Percentiles rank a stretch among this genome's conserved stretches.
These are phyloP conservation scores for Diaporthe helianthi DNA, from an alignment of 2,329 filamentous ascomycete genomes.

Conservation along the genomic window DNA sequence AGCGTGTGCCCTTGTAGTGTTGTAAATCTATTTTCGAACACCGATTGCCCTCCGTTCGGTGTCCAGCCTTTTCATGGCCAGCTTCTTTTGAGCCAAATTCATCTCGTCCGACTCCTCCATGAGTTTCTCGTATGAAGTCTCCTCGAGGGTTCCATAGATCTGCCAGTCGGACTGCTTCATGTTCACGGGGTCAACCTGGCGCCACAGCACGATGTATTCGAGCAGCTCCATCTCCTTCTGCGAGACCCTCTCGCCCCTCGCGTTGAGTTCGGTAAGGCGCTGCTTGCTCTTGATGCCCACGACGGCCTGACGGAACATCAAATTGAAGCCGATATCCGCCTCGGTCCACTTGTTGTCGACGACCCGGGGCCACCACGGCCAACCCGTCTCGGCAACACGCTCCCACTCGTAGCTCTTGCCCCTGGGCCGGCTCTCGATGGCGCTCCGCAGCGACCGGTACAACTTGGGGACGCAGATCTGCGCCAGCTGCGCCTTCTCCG, in stretches of 20 bases:
- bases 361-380: conserved; percentile 54
- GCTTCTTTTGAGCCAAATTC: conserved; percentile 23
- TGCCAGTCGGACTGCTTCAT: conserved; percentile 62
- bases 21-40: conserved; percentile 18
- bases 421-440: conserved; percentile 59
- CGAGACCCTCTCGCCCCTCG: conserved; percentile 47
- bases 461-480: conserved; percentile 62
- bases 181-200: conserved; percentile 52
- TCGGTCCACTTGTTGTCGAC: conserved; percentile 56
- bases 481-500: conserved; percentile 56
- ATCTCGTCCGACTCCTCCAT: conserved; percentile 43
- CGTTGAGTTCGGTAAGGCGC: conserved; percentile 53
- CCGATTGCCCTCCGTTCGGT: conserved; percentile 33
- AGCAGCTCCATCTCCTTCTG: conserved; percentile 60
- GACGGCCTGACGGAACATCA: conserved; percentile 64
- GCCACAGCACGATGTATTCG: conserved; percentile 71
- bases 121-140: conserved; percentile 56
- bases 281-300: conserved; percentile 66
- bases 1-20: not conserved
- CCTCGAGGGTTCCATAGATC: conserved; percentile 68
- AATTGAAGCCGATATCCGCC: conserved; percentile 31
- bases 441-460: conserved; percentile 56
- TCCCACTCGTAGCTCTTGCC: conserved; percentile 60
- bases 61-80: conserved; percentile 44
- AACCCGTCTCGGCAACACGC: conserved; percentile 57